Percentiles rank a stretch among this genome's conserved stretches.
Conservation (phyloP, 805 yeast species). For the Yarrowia keelungensis region DNA sequence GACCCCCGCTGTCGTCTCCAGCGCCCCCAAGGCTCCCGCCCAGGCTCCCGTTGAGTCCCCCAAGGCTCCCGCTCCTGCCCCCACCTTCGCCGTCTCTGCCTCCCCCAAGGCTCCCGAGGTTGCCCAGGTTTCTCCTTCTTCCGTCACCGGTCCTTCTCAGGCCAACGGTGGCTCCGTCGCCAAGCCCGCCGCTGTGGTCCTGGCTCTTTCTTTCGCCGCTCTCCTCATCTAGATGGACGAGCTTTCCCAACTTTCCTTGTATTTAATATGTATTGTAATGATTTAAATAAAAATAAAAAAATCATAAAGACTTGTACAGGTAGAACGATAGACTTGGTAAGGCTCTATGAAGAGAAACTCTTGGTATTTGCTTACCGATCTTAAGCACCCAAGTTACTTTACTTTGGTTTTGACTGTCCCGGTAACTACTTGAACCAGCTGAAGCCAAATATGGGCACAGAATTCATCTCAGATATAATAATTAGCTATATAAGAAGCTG, state of each 20-base stretch:
- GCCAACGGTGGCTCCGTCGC: not conserved
- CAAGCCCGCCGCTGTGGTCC: constrained; percentile 4
- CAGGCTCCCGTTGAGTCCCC: not conserved
- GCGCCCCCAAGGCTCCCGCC: not conserved
- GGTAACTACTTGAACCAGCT: no score
- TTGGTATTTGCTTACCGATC: no score
- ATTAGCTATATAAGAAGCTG: no score
- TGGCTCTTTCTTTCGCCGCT: constrained; percentile 19
- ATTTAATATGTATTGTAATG: constrained; percentile 6
- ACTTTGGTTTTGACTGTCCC: no score
- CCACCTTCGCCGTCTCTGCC: not conserved
- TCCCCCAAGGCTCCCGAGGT: constrained; percentile 3
- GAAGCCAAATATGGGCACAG: no score
- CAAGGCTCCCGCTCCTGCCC: constrained; percentile 1
- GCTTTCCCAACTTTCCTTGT: not conserved
- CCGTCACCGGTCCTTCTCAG: constrained; percentile 4
- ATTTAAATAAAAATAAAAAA: no score
- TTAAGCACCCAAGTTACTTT: no score
- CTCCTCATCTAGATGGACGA: not conserved
- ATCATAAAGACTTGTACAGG: no score
- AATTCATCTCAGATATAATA: no score
- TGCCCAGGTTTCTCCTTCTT: constrained; percentile 1
- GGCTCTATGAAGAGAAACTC: no score
- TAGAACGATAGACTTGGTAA: no score
- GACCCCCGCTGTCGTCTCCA: not conserved